Evolutionary conservation across 805 yeast genomes (phyloP).

Genomic region (Zygosaccharomyces pseudorouxii): DNA sequence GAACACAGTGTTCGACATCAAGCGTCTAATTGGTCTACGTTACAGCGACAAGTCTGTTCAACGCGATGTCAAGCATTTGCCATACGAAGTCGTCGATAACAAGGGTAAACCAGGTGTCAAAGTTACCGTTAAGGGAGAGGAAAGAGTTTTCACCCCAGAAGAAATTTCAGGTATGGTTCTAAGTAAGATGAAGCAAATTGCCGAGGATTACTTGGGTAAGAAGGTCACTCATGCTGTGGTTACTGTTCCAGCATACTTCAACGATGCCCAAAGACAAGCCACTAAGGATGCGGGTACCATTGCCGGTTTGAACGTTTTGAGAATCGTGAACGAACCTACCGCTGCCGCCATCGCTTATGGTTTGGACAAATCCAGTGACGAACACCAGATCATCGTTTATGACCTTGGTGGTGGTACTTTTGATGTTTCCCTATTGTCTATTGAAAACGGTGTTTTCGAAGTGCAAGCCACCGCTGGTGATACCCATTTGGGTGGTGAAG

Average conservation of each 20-base stretch:
- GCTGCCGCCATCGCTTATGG: conserved; percentile 99
- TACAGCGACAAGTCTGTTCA: conserved; percentile 73
- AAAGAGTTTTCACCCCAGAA: conserved; percentile 81
- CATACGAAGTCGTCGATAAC: conserved; percentile 64
- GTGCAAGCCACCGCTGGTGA: conserved; percentile 94
- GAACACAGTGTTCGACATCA: conserved; percentile 86
- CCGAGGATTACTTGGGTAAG: conserved; percentile 84
- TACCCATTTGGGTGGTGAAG: conserved; percentile 97
- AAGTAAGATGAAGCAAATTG: conserved; percentile 87
- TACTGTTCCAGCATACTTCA: conserved; percentile 90
- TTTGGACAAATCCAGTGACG: conserved; percentile 74
- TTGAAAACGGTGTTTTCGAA: conserved; percentile 89
- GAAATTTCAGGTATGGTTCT: conserved; percentile 90
- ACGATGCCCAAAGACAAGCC: conserved; percentile 92
- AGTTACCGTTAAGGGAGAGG: conserved; percentile 69
- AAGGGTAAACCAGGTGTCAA: conserved; percentile 78
- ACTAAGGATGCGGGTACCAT: conserved; percentile 90
- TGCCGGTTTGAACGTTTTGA: conserved; percentile 82
- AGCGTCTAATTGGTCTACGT: conserved; percentile 85
- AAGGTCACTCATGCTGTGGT: conserved; percentile 86
- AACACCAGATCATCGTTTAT: conserved; percentile 85
- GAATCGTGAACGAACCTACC: conserved; percentile 91
- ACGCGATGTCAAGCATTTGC: conserved; percentile 77
- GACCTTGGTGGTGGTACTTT: conserved; percentile 98
- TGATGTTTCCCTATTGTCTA: conserved; percentile 82